Evolutionary conservation across 1,284 basidiomycete genomes (phyloP).

Genomic region (Mycosarcoma maydis): DNA sequence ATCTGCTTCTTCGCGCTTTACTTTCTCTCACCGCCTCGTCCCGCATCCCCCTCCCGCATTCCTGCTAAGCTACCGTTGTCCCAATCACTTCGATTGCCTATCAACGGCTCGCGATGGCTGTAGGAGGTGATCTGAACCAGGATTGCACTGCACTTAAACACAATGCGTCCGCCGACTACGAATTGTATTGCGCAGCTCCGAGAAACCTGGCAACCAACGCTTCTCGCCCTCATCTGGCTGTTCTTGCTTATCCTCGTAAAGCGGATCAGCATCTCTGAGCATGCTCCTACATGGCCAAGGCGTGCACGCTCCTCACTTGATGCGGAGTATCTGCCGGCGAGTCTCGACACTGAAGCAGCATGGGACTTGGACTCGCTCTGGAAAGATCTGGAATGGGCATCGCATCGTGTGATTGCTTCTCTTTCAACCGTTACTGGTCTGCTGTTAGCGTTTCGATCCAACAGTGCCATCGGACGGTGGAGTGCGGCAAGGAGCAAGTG

Average conservation of each 20-base stretch:
- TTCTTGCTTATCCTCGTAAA: constrained; percentile 21
- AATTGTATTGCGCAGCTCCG: constrained; percentile 1
- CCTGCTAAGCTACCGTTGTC: no score
- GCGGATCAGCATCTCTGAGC: background rate
- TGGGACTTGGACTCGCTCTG: constrained; percentile 12
- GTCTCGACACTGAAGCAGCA: background rate
- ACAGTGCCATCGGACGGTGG: constrained; percentile 45
- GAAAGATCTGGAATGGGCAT: constrained; percentile 39
- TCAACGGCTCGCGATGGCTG: no score
- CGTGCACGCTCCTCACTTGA: constrained; percentile 17
- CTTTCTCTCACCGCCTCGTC: background rate
- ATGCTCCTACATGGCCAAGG: background rate
- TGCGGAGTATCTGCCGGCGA: background rate
- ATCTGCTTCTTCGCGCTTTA: background rate
- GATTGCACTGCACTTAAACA: no score
- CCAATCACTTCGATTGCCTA: no score
- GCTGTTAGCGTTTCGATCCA: constrained; percentile 42
- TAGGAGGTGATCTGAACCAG: no score
- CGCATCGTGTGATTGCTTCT: constrained; percentile 29
- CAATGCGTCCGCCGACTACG: background rate
- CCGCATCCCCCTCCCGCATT: no score
- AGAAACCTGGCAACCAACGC: constrained; percentile 27
- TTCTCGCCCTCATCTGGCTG: constrained; percentile 32
- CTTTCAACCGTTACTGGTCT: constrained; percentile 42
- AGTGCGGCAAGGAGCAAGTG: constrained; percentile 37